Percentiles rank a stretch among this genome's conserved stretches.
Evolutionary conservation across 768 basidiomycete species (phyloP).

Genomic region (Hydnomerulius pinastri): DNA sequence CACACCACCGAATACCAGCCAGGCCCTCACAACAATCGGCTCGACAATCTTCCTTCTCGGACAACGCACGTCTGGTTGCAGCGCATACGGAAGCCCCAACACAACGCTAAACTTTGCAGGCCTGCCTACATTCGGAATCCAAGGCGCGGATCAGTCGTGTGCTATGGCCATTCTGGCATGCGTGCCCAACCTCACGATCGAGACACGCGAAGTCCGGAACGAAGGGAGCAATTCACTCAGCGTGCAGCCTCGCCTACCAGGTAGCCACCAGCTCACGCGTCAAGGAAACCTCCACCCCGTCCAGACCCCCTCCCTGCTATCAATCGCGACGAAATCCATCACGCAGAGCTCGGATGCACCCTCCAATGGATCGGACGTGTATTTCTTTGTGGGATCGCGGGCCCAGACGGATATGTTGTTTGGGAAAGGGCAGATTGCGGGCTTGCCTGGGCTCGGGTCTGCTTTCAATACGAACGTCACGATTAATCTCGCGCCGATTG

Average conservation of each 20-base stretch:
- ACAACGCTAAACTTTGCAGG: slow-evolving; percentile 14
- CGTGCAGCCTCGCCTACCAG: slow-evolving; percentile 19
- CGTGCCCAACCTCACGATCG: slow-evolving; percentile 21
- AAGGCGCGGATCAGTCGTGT: slow-evolving; percentile 19
- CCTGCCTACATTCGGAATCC: slow-evolving; percentile 13
- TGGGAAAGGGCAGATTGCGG: slow-evolving; percentile 14
- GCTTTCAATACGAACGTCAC: neutral
- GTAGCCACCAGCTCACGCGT: slow-evolving; percentile 6
- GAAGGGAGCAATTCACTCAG: slow-evolving; percentile 15
- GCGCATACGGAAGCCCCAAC: neutral
- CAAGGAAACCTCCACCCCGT: slow-evolving; percentile 27
- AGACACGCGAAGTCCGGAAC: slow-evolving; percentile 30
- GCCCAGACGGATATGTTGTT: slow-evolving; percentile 22
- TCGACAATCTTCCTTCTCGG: slow-evolving; percentile 23
- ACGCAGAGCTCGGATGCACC: slow-evolving; percentile 1
- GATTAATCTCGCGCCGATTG: slow-evolving; percentile 6
- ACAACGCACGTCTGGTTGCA: slow-evolving; percentile 24
- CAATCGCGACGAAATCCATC: slow-evolving; percentile 17
- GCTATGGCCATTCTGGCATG: slow-evolving; percentile 22
- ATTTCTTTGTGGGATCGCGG: slow-evolving; percentile 12
- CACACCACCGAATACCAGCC: slow-evolving; percentile 17
- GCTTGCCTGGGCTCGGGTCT: slow-evolving; percentile 3
- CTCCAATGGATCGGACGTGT: neutral
- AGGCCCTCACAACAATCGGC: slow-evolving; percentile 16
- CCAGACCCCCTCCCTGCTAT: slow-evolving; percentile 27